Evolutionary conservation across 1,284 basidiomycete species (phyloP), one percentile per base, ranked within the genome.

Genomic region (Sporisorium reilianum): DNA sequence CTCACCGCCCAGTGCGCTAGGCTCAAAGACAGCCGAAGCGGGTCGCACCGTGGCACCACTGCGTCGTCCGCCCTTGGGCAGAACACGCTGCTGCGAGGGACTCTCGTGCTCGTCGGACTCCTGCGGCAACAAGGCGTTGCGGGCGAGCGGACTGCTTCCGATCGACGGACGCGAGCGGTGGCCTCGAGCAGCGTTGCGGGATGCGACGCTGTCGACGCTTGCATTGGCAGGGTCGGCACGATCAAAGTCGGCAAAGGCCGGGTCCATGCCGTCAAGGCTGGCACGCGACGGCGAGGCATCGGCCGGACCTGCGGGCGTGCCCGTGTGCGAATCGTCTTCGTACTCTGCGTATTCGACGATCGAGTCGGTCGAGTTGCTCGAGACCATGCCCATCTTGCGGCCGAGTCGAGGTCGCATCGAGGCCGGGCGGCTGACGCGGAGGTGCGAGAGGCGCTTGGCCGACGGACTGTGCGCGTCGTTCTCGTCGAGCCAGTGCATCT

Each of bases 241-340:
- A 53, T 51, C 30, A 34, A 68, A 45, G 45, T 79, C 73, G 53
- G 72, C 74, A 64, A 79, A 79, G 12, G 75, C 75, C 55, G 77
- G 75, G 57, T 79, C 77, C 63, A 78, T 75, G 48, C 77, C 77
- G 20, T 79, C 77, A 28, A 79, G 62, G 57, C 70, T 75, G 56
- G 69, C 75, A 45, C 76, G 67, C 49, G 73, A 74, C 40, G 67
- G 63, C 56, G 73, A 75, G 48, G 52, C 68, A 49, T 65, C 68
- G 20, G 56, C 60, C 65, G 53, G 60, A 64, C 52, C 59, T 32
- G 61, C 65, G 32, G 55, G 65, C 44, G 64, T 58, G 63, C 62
- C 50, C 23, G 50, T 40, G n/a, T 64, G 60, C 28, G 59, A 49
- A 23, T 64, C 61, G 55, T 72, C 72, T 48, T 73, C 69, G 59